phyloP scores from a whole-genome alignment of 305 asterid species.

The Fraxinus baroniana region DNA sequence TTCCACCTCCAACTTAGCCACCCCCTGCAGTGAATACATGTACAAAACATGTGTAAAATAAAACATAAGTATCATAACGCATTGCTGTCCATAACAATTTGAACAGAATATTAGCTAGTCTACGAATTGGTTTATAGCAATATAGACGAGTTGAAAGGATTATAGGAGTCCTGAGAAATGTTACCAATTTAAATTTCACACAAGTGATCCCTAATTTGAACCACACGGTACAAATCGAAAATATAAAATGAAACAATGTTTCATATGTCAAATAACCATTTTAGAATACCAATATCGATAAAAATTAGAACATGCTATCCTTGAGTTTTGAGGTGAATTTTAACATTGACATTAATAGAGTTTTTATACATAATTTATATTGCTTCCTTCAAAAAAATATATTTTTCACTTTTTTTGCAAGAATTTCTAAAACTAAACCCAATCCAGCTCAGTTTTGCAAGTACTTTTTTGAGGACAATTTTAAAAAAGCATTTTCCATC shows the following conservation, averaged over 20 bases:
- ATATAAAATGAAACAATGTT: neutral
- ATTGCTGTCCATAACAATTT: neutral
- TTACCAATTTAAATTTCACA: neutral
- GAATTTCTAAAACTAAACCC: slow-evolving; percentile 1
- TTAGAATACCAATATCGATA: neutral
- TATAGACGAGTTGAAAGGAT: slow-evolving; percentile 1
- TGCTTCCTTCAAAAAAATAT: neutral
- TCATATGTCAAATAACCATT: neutral
- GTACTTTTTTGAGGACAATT: neutral
- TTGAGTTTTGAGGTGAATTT: neutral
- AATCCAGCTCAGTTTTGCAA: neutral
- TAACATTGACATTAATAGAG: neutral
- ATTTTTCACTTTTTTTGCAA: neutral
- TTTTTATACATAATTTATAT: neutral
- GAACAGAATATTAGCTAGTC: slow-evolving; percentile 7
- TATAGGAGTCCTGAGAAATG: slow-evolving; percentile 6
- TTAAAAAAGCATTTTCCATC: neutral
- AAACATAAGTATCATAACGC: slow-evolving; percentile 4
- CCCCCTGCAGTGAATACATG: slow-evolving; percentile 54
- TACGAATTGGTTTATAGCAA: slow-evolving; percentile 1
- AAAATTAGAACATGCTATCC: neutral
- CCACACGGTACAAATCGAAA: neutral
- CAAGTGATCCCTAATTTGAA: slow-evolving; percentile 5
- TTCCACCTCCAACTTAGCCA: slow-evolving; percentile 96
- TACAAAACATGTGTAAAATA: slow-evolving; percentile 8